phyloP scores from a whole-genome alignment of 768 basidiomycete species.

The Leccinum obscurum region DNA sequence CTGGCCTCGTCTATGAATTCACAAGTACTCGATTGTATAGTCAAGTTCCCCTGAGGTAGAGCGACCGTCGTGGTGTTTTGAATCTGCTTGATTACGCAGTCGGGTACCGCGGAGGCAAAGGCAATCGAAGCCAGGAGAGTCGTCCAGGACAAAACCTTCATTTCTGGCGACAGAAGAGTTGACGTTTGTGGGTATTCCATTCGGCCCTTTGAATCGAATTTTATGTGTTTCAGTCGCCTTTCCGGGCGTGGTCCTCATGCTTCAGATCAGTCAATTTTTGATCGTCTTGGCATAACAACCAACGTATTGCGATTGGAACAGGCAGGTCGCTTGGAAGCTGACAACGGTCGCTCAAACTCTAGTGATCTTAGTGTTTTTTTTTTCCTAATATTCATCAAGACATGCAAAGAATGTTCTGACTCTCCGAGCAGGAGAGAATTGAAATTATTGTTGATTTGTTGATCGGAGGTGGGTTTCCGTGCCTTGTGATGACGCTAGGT shows the following conservation, averaged over 20 bases:
- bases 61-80: background rate
- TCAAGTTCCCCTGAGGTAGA: background rate
- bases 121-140: background rate
- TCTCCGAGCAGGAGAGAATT: constrained; percentile 42
- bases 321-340: too few species aligned
- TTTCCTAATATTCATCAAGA: background rate
- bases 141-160: background rate
- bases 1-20: background rate
- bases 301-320: too few species aligned
- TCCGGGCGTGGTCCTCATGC: too few species aligned
- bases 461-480: constrained; percentile 39
- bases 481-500: constrained; percentile 35
- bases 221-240: too few species aligned
- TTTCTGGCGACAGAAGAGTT: too few species aligned
- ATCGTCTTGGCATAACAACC: too few species aligned
- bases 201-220: too few species aligned
- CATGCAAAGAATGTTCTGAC: constrained; percentile 2
- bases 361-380: too few species aligned
- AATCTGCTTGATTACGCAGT: background rate
- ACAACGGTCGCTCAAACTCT: too few species aligned
- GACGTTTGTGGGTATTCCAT: too few species aligned
- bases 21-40: background rate
- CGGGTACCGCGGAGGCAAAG: background rate
- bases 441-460: constrained; percentile 42
- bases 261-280: too few species aligned